These are phyloP conservation scores for Trebouxia sp. DNA, from an alignment of 139 green algal genomes.

Conservation along the genomic window DNA sequence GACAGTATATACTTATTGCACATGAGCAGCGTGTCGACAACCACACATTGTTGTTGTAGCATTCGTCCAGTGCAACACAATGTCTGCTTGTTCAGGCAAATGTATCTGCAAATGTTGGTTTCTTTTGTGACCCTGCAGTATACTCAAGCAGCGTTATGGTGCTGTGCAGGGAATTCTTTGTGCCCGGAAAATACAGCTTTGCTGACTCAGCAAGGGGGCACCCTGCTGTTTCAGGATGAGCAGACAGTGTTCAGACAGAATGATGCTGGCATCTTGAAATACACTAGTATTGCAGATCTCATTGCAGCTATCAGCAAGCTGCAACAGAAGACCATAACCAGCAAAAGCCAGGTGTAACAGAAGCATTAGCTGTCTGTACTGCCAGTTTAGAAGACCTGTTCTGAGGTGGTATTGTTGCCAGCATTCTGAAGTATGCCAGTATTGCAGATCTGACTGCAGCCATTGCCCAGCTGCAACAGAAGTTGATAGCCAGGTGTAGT, in stretches of 20 bases:
- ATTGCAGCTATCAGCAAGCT: conserved; percentile 24
- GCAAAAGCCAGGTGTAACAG: neutral
- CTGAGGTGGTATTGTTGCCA: no score
- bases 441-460: no score
- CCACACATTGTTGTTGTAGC: no score
- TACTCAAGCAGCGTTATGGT: no score
- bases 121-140: neutral
- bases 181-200: conserved; percentile 57
- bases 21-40: no score
- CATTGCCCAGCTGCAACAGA: no score
- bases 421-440: no score
- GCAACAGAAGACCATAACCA: neutral
- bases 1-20: no score
- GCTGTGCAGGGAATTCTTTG: conserved; percentile 71
- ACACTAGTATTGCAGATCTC: conserved; percentile 52
- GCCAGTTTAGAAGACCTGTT: no score
- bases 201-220: conserved; percentile 78
- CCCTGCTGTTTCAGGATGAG: conserved; percentile 62
- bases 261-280: conserved; percentile 62
- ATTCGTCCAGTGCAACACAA: no score
- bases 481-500: no score
- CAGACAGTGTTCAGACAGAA: conserved; percentile 52
- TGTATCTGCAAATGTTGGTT: neutral
- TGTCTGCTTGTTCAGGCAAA: neutral
- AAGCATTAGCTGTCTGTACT: no score